These are phyloP conservation scores for Fusarium austroafricanum DNA, from an alignment of 2,329 filamentous ascomycete species.

Conservation along the genomic window DNA sequence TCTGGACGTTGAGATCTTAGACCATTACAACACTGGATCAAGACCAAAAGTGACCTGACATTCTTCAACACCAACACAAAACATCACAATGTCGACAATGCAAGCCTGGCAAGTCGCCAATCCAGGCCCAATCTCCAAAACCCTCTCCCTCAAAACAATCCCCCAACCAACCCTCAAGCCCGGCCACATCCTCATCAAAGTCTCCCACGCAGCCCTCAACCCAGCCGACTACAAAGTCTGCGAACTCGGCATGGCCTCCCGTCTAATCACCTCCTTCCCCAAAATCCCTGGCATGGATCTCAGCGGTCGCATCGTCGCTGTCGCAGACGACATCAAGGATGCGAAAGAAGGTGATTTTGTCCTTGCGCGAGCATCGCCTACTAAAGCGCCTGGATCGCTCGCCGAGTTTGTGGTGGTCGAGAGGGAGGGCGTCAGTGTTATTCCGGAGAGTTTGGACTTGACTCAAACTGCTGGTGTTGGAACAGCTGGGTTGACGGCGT, in stretches of 20 bases:
- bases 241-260: constrained; percentile 55
- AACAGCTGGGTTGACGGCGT: constrained; percentile 61
- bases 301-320: constrained; percentile 59
- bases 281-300: constrained; percentile 63
- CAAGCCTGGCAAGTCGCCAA: constrained; percentile 45
- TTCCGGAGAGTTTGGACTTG: constrained; percentile 55
- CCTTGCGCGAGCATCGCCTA: constrained; percentile 52
- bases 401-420: constrained; percentile 56
- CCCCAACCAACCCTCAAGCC: constrained; percentile 41
- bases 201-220: constrained; percentile 59
- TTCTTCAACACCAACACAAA: neutral
- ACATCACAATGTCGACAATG: constrained; percentile 38
- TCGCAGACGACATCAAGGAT: constrained; percentile 44
- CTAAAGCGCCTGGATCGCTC: constrained; percentile 54
- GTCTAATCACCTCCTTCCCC: constrained; percentile 50
- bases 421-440: constrained; percentile 49
- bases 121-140: constrained; percentile 43
- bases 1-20: no score
- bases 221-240: constrained; percentile 63
- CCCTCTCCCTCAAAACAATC: constrained; percentile 37
- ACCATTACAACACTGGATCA: no score
- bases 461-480: constrained; percentile 58
- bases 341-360: constrained; percentile 57
- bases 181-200: constrained; percentile 56
- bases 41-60: neutral